Conservation (phyloP, 148 eudicot genomes). For the Silene conica region DNA sequence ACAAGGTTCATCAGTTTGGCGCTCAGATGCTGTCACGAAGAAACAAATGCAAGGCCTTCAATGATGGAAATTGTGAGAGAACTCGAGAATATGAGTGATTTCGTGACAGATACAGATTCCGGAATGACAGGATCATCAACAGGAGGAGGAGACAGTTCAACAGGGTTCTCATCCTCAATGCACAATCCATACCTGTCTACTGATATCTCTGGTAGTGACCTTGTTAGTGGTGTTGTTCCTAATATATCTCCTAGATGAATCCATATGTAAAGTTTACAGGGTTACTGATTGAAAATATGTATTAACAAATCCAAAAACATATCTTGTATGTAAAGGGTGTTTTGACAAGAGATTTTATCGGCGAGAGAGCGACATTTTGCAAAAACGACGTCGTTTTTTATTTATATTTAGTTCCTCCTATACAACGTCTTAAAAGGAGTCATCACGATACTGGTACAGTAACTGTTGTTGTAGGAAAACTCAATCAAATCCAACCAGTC, state of each 20-base stretch:
- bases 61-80: conserved; percentile 27
- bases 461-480: too few species aligned
- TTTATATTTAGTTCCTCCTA: too few species aligned
- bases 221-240: conserved; percentile 23
- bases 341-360: too few species aligned
- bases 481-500: too few species aligned
- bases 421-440: too few species aligned
- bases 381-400: too few species aligned
- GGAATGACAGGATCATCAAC: conserved; percentile 15
- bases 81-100: conserved; percentile 14
- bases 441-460: too few species aligned
- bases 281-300: too few species aligned
- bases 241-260: conserved; percentile 5
- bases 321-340: too few species aligned
- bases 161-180: conserved; percentile 12
- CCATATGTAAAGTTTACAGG: too few species aligned
- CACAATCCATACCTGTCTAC: conserved; percentile 9
- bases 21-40: conserved; percentile 21
- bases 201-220: conserved; percentile 21
- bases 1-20: conserved; percentile 21
- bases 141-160: conserved; percentile 8
- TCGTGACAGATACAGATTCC: conserved; percentile 12
- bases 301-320: too few species aligned
- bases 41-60: conserved; percentile 20
- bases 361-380: too few species aligned